Evolutionary conservation across 768 basidiomycete species (phyloP).

Genomic region (Leucocoprinus sp.): DNA sequence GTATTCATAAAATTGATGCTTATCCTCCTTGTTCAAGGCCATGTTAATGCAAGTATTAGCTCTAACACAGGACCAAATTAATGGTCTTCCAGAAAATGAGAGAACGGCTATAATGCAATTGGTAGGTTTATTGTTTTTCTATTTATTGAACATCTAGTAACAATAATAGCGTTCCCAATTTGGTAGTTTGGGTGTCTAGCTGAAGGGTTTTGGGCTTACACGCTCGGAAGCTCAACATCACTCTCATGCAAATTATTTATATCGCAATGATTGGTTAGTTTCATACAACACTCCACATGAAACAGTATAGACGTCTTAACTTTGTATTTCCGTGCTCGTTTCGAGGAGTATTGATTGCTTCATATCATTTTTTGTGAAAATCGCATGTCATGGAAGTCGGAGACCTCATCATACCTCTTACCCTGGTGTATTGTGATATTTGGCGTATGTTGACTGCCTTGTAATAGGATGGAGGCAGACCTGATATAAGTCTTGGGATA

Average conservation of each 20-base stretch:
- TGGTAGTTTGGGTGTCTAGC: slow-evolving; percentile 1
- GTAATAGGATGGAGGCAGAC: no score
- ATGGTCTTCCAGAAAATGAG: slow-evolving; percentile 69
- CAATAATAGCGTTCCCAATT: slow-evolving; percentile 7
- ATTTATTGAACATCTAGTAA: background rate
- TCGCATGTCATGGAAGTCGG: no score
- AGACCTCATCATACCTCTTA: no score
- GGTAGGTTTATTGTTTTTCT: slow-evolving; percentile 29
- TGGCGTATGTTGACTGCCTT: no score
- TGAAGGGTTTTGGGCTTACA: no score
- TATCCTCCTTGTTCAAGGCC: slow-evolving; percentile 33
- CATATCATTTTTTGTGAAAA: no score
- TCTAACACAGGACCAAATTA: slow-evolving; percentile 78
- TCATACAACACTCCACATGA: background rate
- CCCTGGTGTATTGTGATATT: no score
- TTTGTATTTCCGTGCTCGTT: background rate
- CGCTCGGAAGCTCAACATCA: no score
- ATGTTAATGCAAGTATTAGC: slow-evolving; percentile 85
- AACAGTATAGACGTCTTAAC: background rate
- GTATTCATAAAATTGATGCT: slow-evolving; percentile 13
- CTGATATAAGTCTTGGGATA: no score
- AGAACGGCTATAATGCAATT: slow-evolving; percentile 73
- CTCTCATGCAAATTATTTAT: background rate
- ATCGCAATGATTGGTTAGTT: background rate
- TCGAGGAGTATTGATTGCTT: background rate